phyloP scores from a whole-genome alignment of 2,329 filamentous ascomycete genomes.

The Xylaria sp. region DNA sequence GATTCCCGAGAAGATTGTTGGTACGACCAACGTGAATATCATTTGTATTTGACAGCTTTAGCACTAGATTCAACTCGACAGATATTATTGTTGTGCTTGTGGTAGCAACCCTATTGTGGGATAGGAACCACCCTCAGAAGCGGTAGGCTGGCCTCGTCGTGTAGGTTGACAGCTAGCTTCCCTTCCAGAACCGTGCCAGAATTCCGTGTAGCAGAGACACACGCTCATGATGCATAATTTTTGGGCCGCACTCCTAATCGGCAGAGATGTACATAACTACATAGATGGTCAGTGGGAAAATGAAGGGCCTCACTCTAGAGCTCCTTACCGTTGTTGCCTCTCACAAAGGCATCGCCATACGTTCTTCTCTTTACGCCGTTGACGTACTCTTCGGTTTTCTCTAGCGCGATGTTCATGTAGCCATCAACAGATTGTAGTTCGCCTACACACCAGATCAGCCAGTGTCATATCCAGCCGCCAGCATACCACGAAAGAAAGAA shows the following conservation, averaged over 20 bases:
- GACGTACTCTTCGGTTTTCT: slow-evolving; percentile 93
- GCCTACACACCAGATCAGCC: slow-evolving; percentile 62
- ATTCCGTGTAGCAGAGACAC: background rate
- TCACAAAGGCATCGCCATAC: slow-evolving; percentile 94
- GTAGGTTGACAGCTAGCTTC: background rate
- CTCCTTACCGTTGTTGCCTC: slow-evolving; percentile 87
- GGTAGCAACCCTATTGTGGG: background rate
- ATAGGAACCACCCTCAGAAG: background rate
- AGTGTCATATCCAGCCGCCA: slow-evolving; percentile 33
- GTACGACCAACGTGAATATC: slow-evolving; percentile 21
- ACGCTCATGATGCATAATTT: background rate
- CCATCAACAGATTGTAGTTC: slow-evolving; percentile 97
- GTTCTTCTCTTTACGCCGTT: slow-evolving; percentile 83
- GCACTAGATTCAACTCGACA: background rate
- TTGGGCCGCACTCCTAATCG: slow-evolving; percentile 57
- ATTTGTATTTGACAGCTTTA: background rate
- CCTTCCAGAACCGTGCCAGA: background rate
- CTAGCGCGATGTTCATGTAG: slow-evolving; percentile 99
- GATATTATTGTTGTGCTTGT: background rate
- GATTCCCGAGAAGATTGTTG: slow-evolving; percentile 18
- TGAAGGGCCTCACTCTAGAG: background rate
- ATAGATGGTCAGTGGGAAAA: slow-evolving; percentile 37
- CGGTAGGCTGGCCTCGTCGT: background rate
- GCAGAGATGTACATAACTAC: slow-evolving; percentile 78
- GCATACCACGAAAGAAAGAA: background rate